Percentiles rank a stretch among this genome's conserved stretches.
phyloP scores from a whole-genome alignment of 208 protist species.

The Endotrypanum monterogeii region DNA sequence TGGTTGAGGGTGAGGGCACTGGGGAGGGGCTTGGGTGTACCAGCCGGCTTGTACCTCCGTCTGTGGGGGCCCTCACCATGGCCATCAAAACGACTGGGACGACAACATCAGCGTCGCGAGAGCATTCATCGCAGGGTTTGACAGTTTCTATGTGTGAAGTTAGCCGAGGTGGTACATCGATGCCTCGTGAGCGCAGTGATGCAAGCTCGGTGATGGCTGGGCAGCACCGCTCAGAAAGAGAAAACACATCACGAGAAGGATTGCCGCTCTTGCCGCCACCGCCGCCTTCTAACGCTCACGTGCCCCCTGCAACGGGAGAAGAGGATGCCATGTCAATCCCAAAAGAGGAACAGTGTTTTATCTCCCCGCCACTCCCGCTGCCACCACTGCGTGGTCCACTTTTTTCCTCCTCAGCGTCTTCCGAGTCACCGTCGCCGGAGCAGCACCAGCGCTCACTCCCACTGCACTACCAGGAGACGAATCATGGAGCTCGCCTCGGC shows the following conservation, averaged over 20 bases:
- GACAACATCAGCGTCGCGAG: slow-evolving; percentile 13
- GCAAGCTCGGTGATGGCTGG: background rate
- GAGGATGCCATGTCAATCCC: background rate
- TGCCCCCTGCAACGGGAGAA: background rate
- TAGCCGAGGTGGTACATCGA: slow-evolving; percentile 17
- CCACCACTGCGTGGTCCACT: slow-evolving; percentile 25
- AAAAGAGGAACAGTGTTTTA: background rate
- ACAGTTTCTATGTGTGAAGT: slow-evolving; percentile 8
- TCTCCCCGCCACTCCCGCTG: background rate
- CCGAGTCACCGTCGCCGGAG: slow-evolving; percentile 8
- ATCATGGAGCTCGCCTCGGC: slow-evolving; percentile 6
- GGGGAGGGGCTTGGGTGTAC: background rate
- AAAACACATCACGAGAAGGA: background rate
- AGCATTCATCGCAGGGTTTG: slow-evolving; percentile 28
- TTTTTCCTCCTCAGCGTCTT: slow-evolving; percentile 5
- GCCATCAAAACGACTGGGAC: background rate
- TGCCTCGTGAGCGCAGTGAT: slow-evolving; percentile 10
- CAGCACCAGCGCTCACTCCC: slow-evolving; percentile 6
- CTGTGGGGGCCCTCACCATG: background rate
- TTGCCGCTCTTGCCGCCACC: background rate
- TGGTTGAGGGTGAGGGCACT: background rate
- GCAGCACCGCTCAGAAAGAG: background rate
- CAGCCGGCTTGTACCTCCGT: background rate
- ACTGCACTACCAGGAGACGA: background rate
- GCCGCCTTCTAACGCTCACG: background rate